These are phyloP conservation scores for Mycena citricolor DNA, from an alignment of 1,284 basidiomycete genomes.

Conservation along the genomic window DNA sequence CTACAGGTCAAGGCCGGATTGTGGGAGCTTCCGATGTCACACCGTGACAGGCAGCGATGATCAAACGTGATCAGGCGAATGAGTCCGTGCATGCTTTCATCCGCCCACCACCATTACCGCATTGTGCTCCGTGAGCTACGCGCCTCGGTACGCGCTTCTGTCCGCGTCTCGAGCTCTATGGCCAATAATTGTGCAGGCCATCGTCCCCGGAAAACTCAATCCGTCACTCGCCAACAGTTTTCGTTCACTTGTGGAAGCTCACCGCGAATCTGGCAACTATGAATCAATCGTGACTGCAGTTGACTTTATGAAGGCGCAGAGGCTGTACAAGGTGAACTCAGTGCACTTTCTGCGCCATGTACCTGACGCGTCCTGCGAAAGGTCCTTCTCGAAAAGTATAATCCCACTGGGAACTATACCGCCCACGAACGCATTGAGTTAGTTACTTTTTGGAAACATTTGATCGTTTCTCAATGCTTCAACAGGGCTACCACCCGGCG, in stretches of 20 bases:
- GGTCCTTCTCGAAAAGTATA: slow-evolving; percentile 81
- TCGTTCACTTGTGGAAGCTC: slow-evolving; percentile 55
- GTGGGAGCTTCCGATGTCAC: too few relatives aligned
- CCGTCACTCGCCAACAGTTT: slow-evolving; percentile 40
- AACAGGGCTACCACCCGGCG: slow-evolving; percentile 72
- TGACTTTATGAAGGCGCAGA: slow-evolving; percentile 72
- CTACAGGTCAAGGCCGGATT: slow-evolving; percentile 1
- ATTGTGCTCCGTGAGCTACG: slow-evolving; percentile 42
- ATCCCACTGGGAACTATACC: slow-evolving; percentile 79
- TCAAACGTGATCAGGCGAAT: slow-evolving; percentile 15
- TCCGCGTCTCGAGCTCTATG: slow-evolving; percentile 13
- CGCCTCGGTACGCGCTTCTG: slow-evolving; percentile 33
- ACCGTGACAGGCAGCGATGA: slow-evolving; percentile 25
- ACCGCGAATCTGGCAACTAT: slow-evolving; percentile 26
- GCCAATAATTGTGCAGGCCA: neutral
- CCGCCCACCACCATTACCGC: slow-evolving; percentile 37
- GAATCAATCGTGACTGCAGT: slow-evolving; percentile 64
- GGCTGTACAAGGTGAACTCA: slow-evolving; percentile 46
- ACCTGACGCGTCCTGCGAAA: slow-evolving; percentile 30
- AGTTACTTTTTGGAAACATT: neutral
- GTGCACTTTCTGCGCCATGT: neutral
- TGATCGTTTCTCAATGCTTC: neutral
- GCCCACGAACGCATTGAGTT: slow-evolving; percentile 70
- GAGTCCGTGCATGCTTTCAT: slow-evolving; percentile 28
- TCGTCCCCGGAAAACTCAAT: slow-evolving; percentile 22